Evolutionary conservation across 139 green algal genomes (phyloP).

Genomic region (Gonium pectorale): DNA sequence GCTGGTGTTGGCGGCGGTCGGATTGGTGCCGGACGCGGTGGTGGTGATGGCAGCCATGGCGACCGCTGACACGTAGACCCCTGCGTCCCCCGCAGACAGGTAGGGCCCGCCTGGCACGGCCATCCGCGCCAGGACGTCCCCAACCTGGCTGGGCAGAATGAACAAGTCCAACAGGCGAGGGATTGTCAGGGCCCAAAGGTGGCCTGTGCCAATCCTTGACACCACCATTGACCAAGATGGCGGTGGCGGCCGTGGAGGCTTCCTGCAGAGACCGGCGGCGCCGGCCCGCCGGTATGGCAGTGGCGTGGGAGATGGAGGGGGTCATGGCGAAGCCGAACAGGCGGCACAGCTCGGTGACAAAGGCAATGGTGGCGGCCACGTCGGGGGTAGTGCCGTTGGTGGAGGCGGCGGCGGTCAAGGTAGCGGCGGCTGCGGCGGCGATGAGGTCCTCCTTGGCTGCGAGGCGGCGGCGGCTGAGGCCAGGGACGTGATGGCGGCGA

Average conservation of each 20-base stretch:
- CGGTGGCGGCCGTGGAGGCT: background rate
- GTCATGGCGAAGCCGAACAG: constrained; percentile 6
- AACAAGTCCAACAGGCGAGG: background rate
- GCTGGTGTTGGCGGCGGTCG: background rate
- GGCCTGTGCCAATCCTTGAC: too few species aligned
- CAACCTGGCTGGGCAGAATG: background rate
- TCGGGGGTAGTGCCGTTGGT: background rate
- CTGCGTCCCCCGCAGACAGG: background rate
- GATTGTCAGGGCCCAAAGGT: too few species aligned
- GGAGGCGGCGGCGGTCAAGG: background rate
- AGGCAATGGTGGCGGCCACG: background rate
- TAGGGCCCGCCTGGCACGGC: background rate
- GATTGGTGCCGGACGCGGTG: too few species aligned
- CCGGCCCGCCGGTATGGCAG: background rate
- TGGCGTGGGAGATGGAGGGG: background rate
- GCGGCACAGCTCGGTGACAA: constrained; percentile 22
- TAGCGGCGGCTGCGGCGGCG: background rate
- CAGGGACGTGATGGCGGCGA: constrained; percentile 18
- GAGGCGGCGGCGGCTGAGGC: background rate
- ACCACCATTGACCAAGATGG: too few species aligned
- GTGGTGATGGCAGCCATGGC: background rate
- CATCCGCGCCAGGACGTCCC: background rate
- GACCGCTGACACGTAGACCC: background rate
- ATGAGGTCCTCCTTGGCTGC: background rate
- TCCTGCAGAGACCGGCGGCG: background rate